A percentile compares a stretch with the other conserved stretches of the same genome.
Conservation (phyloP, 768 basidiomycete genomes). For the Boletus barrowsii region DNA sequence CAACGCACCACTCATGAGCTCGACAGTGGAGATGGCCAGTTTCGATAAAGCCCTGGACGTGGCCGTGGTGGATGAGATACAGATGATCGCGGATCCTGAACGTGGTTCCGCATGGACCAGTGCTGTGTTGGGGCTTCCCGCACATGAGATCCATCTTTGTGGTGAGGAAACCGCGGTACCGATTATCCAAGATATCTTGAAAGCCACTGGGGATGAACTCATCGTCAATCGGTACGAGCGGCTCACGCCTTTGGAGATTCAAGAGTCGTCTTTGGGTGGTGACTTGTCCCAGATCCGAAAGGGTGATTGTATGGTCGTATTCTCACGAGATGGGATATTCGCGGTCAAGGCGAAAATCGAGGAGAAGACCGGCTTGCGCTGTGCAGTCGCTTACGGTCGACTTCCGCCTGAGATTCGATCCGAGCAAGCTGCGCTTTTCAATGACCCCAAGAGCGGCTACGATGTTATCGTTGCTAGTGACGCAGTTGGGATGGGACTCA, state of each 20-base stretch:
- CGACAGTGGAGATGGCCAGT: conserved; percentile 92
- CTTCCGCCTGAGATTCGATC: conserved; percentile 89
- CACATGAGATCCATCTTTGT: conserved; percentile 88
- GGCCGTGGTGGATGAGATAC: conserved; percentile 95
- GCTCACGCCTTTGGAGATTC: conserved; percentile 77
- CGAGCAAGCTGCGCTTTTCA: conserved; percentile 91
- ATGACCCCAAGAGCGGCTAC: conserved; percentile 76
- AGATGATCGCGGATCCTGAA: conserved; percentile 80
- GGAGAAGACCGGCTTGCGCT: conserved; percentile 64
- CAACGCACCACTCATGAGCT: conserved; percentile 59
- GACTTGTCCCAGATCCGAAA: conserved; percentile 59
- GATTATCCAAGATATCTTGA: conserved; percentile 65
- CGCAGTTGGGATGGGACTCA: conserved; percentile 96
- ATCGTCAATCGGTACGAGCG: conserved; percentile 82
- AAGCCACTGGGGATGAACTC: conserved; percentile 78
- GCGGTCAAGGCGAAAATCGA: conserved; percentile 72
- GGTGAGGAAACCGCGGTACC: conserved; percentile 92
- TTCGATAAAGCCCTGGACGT: conserved; percentile 54
- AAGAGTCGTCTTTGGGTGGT: conserved; percentile 57
- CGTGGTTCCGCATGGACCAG: conserved; percentile 82
- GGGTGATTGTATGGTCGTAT: conserved; percentile 92
- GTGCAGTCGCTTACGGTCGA: conserved; percentile 91
- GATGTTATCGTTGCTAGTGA: conserved; percentile 93
- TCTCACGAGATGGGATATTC: conserved; percentile 76
- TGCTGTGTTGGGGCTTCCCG: conserved; percentile 73